Base-by-base conservation (phyloP, 495 filamentous ascomycete genomes). In the Aspergillus indologenus region DNA sequence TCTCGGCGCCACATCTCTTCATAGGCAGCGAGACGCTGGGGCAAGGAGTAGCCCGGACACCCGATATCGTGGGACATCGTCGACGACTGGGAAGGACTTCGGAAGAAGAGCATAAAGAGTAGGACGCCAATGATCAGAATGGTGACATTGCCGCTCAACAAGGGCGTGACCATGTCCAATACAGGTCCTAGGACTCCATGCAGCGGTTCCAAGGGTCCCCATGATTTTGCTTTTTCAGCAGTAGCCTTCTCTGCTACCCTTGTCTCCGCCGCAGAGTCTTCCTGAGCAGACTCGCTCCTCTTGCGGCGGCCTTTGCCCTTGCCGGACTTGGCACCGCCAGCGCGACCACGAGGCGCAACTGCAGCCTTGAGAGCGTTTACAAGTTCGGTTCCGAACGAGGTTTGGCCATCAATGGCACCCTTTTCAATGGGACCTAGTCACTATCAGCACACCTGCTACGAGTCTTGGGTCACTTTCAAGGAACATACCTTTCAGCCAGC, bases 1-100 rank as follows among this genome's bases (percentile, higher is more conserved):
- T 98, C 94, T 18, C 83, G 75, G 18, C 85, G 81, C 94, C 94
- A 98, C 64, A 96, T 87, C 73, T 96, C 88, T 60, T 98, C 93
- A 69, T 97, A 98, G 6, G 91, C 93, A 22, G 85, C 87, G 18
- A 90, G 68, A 6, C 90, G 82, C 59, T 92, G 85, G 7, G 91
- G 83, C 43, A 74, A 57, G 12, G 61, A 61, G 58, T 67, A 60
- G 18, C 67, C 66, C 17, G 69, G 61, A 45, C 65, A 80, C 21
- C 73, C 74, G 12, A 63, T 75, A 69, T 68, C 75, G 67, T 58
- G 71, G 44, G 61, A 75, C 68, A 52, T 61, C 64, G 57, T 61
- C 65, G 71, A 47, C 66, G 76, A 47, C 51, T 67, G 53, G 59
- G 70, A 84, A 68, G 86, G 80, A 73, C 53, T 71, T 70, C 65